phyloP scores from a whole-genome alignment of 2,329 filamentous ascomycete species.

The Xylariaceae sp. region DNA sequence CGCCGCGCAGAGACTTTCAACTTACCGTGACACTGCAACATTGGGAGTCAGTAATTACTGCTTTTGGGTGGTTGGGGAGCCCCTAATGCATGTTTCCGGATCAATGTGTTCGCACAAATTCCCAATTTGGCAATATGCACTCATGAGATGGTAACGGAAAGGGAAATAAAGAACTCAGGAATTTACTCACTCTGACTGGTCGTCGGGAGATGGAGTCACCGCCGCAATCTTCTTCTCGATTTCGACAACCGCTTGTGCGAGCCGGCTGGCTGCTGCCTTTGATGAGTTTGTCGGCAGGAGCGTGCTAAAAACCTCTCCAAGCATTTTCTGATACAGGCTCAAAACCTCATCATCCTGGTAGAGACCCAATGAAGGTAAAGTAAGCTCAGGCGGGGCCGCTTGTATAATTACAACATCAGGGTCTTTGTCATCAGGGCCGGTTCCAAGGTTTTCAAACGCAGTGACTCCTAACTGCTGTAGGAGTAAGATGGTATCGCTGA shows the following conservation, averaged over 20 bases:
- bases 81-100: too few species aligned
- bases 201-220: slow-evolving; percentile 59
- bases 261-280: slow-evolving; percentile 28
- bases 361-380: slow-evolving; percentile 64
- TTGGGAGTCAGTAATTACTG: too few species aligned
- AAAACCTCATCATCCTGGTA: slow-evolving; percentile 59
- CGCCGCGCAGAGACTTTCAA: not conserved
- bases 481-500: slow-evolving; percentile 50
- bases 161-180: too few species aligned
- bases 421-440: slow-evolving; percentile 48
- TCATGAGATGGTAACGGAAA: too few species aligned
- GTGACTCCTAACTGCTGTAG: slow-evolving; percentile 50
- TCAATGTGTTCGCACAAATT: too few species aligned
- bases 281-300: slow-evolving; percentile 34
- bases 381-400: slow-evolving; percentile 51
- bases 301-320: slow-evolving; percentile 43
- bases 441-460: slow-evolving; percentile 41
- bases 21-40: slow-evolving; percentile 59
- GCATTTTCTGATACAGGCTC: slow-evolving; percentile 51
- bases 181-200: slow-evolving; percentile 62
- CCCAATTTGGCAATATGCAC: too few species aligned
- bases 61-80: too few species aligned
- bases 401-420: slow-evolving; percentile 43
- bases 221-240: slow-evolving; percentile 65
- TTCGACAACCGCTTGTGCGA: slow-evolving; percentile 50